Evolutionary conservation across 2,329 filamentous ascomycete species (phyloP).

Genomic region (Phialophora expanda): DNA sequence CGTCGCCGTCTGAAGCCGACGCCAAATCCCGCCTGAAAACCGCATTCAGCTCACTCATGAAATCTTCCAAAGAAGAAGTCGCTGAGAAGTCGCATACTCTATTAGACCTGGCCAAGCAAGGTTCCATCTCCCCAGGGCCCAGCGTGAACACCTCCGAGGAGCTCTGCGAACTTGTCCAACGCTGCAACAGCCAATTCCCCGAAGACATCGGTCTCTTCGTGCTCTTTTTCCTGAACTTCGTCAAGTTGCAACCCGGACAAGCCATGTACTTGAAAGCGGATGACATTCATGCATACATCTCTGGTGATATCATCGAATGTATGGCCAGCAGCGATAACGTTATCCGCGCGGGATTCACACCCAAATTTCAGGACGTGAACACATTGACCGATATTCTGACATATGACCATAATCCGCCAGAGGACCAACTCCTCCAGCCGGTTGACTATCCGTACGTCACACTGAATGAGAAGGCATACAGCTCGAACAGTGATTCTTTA

Average conservation of each 20-base stretch:
- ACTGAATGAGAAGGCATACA: conserved; percentile 81
- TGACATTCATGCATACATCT: conserved; percentile 89
- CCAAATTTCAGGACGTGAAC: conserved; percentile 95
- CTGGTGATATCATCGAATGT: conserved; percentile 90
- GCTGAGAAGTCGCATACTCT: conserved; percentile 70
- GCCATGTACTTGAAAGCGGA: conserved; percentile 96
- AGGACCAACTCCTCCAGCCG: conserved; percentile 90
- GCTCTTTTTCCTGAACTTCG: conserved; percentile 95
- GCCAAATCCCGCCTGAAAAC: conserved; percentile 81
- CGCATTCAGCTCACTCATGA: conserved; percentile 81
- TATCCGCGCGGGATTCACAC: conserved; percentile 93
- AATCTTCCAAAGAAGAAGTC: conserved; percentile 70
- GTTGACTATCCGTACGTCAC: conserved; percentile 83
- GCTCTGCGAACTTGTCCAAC: conserved; percentile 75
- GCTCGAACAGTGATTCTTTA: conserved; percentile 70
- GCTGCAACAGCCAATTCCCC: conserved; percentile 83
- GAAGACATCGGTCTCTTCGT: conserved; percentile 92
- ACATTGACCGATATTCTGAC: conserved; percentile 91
- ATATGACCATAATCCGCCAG: conserved; percentile 92
- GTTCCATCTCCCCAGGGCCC: conserved; percentile 52
- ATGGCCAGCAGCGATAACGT: conserved; percentile 99
- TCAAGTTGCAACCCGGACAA: conserved; percentile 84
- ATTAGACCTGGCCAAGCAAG: conserved; percentile 67
- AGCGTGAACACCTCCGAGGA: conserved; percentile 71
- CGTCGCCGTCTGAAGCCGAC: conserved; percentile 58